These are phyloP conservation scores for Aspergillus persii DNA, from an alignment of 2,329 filamentous ascomycete species.

Conservation along the genomic window DNA sequence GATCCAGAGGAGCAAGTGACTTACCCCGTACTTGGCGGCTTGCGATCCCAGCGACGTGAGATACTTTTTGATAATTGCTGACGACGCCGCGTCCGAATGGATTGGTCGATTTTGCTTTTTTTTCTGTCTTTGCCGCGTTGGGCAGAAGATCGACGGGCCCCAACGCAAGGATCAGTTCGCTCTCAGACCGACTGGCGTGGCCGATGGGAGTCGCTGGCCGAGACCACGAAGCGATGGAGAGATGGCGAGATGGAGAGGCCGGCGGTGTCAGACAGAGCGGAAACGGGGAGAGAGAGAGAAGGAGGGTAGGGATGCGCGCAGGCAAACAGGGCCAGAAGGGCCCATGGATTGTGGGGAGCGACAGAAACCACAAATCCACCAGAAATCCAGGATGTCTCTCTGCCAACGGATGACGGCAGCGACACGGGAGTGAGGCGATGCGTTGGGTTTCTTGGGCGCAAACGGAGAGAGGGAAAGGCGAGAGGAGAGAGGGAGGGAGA, in stretches of 20 bases:
- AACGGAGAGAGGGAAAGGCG: background rate
- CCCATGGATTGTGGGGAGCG: slow-evolving; percentile 13
- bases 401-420: background rate
- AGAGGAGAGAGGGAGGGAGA: background rate
- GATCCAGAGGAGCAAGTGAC: background rate
- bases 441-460: background rate
- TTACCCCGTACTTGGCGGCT: slow-evolving; percentile 4
- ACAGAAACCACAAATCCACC: background rate
- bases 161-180: slow-evolving; percentile 19
- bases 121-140: slow-evolving; percentile 15
- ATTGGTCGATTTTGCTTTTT: background rate
- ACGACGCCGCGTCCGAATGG: background rate
- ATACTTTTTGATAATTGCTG: background rate
- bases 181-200: background rate
- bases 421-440: background rate
- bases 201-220: background rate
- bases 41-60: background rate
- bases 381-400: background rate
- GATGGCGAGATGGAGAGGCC: background rate
- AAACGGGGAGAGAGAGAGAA: too few relatives aligned
- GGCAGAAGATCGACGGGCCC: slow-evolving; percentile 20
- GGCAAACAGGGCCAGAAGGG: slow-evolving; percentile 13
- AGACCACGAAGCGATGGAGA: background rate
- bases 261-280: too few relatives aligned
- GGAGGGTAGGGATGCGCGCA: too few relatives aligned